Evolutionary conservation across 2,329 filamentous ascomycete genomes (phyloP), one percentile per base, ranked within the genome.

Genomic region (Cytospora piceicola): DNA sequence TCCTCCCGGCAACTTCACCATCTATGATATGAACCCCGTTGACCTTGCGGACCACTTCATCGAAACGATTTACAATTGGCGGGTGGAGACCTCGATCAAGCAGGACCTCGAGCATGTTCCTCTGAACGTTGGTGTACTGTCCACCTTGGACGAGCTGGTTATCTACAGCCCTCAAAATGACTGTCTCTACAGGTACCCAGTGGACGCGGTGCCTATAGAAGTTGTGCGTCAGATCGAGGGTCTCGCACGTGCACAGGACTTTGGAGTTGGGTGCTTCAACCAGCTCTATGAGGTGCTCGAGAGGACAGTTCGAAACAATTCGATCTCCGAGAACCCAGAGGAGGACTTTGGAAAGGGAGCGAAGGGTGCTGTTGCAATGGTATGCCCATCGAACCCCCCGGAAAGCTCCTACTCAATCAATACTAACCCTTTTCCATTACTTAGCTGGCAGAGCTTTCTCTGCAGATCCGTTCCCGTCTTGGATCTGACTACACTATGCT

Each of bases 391-490:
- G 9, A 8, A 49, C 11, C 11, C 6, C n/a, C 22, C 8, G 12
- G 46, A 49, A 9, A 22, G 20, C 7, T 14, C 15, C 24, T 9
- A 49, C 20, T 24, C 14, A 2, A 22, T 14, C 4, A 12, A 14
- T 3, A 0, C 46, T 49, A 24, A 49, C 14, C 11, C 4, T 24
- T 49, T 24, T 12, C 46, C n/a, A 3, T 12, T 49, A 12, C 11
- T 8, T n/a, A 63, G 61, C 39, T 63, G 11, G 9, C 27, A 15
- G 17, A 57, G 22, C 61, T 63, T 63, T 52, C 61, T 22, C 4
- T 49, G 4, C 46, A 49, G n/a, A 9, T 49, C 20, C 4, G n/a
- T 8, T 7, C 11, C 8, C 4, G n/a, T 24, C 11, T 14, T 6
- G 8, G 46, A 24, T 8, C 46, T 24, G n/a, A 49, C 46, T 24